Base-by-base conservation (phyloP, 148 eudicot genomes). In the Vaccinium myrtillus region DNA sequence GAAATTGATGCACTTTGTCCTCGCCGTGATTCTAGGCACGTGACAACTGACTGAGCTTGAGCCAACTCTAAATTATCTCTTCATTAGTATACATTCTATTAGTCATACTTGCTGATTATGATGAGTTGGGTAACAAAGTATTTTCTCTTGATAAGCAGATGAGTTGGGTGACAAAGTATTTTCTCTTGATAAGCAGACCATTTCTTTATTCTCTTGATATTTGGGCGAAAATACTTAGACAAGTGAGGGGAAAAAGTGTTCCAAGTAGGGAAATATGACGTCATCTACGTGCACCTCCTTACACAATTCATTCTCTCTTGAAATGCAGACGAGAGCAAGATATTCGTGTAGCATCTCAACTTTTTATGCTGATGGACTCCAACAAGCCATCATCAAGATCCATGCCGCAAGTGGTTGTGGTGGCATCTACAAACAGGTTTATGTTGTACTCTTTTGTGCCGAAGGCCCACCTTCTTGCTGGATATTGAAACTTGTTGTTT, bases 1-100 rank as follows among this genome's bases (percentile, higher is more conserved):
- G 99, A 97, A 91, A 97, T 97, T 73, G 99, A 97, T 91, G 95
- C 91, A 43, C 91, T 97, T 36, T 97, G 98, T 88, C 98, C 98
- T 84, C 98, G 94, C 59, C 95, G 96, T 74, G 89, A 91, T 85
- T 91, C 93, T 50, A 94, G 98, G 99, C 93, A 89, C 10, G 69
- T 85, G 87, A 46, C 63, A 53, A 71, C 61, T 67, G 16, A 70
- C n/a, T 49, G 39, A 63, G 27, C 54, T 82, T 4, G 49, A 82
- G 27, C 27, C 21, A 43, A 69, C 23, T 48, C 49, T 65, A 7
- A 48, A 25, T 14, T 69, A 6, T 69, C 27, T 49, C 30, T 8
- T 15, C 50, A 50, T 18, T 61, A 19, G 5, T 1, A 19, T 39
- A 3, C 49, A 36, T 61, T 21, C 10, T 9, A 6, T 79, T n/a